Evolutionary conservation across 2,329 filamentous ascomycete species (phyloP), one percentile per base, ranked within the genome.

Genomic region (Neopestalotiopsis clavispora): DNA sequence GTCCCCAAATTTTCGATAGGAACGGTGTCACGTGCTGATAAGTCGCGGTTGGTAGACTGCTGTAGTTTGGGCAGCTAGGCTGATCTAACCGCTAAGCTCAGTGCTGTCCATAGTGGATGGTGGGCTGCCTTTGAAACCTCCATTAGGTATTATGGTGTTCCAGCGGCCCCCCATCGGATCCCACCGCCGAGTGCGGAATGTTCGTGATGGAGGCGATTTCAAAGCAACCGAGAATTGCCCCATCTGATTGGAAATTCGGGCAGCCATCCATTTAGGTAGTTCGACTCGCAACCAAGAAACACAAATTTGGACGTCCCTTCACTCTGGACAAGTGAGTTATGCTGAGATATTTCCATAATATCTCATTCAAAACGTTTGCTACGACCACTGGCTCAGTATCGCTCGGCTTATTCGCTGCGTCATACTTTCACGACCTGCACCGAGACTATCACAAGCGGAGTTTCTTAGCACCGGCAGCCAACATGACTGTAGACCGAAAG

Each of bases 171-270:
- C 23, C 30, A 62, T 14, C 59, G 59, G 59, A 28, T 62, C n/a
- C 59, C 40, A n/a, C 61, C 61, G 61, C 61, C 61, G 61, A 64
- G 61, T 64, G 61, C 61, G 61, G 61, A 64, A 64, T n/a, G 14
- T 23, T 49, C 17, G n/a, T 38, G 49, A 64, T 40, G 32, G 65
- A 66, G 66, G 67, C 73, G 79, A 80, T 80, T 80, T 80, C 78
- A 80, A 80, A 80, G 78, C 79, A 80, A 69, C 70, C 28, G 61
- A 30, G 52, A 59, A 56, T 23, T 12, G 65, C 20, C 52, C 65
- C 52, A 67, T 62, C 32, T 62, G 59, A 38, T 67, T 60, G 49
- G 65, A 60, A 67, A 59, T 59, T 34, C 23, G 65, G 65, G 56
- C 56, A 23, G 65, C 56, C 6, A 30, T 52, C 32, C 14, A 17